Evolutionary conservation across 805 yeast genomes (phyloP).

Genomic region (Spathaspora boniae): DNA sequence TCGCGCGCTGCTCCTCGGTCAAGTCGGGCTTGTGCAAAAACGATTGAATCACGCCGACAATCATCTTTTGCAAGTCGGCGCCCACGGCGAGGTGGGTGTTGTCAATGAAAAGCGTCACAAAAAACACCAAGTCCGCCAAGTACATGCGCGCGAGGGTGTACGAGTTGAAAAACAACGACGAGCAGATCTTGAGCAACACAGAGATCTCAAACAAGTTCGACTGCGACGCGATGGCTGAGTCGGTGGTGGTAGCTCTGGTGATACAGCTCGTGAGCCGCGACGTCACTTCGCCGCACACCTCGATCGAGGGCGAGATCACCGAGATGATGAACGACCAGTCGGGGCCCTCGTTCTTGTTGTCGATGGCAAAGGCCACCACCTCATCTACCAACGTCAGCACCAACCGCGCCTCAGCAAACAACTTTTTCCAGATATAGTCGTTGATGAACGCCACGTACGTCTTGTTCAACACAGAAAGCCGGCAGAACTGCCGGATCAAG

Average conservation of each 20-base stretch:
- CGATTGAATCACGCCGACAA: slow-evolving; percentile 68
- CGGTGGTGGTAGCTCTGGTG: slow-evolving; percentile 43
- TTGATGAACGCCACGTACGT: slow-evolving; percentile 51
- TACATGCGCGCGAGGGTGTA: slow-evolving; percentile 56
- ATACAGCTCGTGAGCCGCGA: slow-evolving; percentile 54
- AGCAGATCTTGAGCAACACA: slow-evolving; percentile 59
- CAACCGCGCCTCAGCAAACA: slow-evolving; percentile 60
- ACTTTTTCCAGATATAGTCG: slow-evolving; percentile 62
- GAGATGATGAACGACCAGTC: slow-evolving; percentile 63
- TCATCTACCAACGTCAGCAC: slow-evolving; percentile 65
- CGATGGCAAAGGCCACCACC: slow-evolving; percentile 68
- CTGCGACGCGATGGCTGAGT: slow-evolving; percentile 36
- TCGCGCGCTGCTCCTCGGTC: slow-evolving; percentile 30
- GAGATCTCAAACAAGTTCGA: slow-evolving; percentile 67
- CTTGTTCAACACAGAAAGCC: slow-evolving; percentile 49
- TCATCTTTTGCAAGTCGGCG: slow-evolving; percentile 53
- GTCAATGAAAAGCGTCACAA: slow-evolving; percentile 61
- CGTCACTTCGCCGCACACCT: slow-evolving; percentile 64
- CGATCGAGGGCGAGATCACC: slow-evolving; percentile 71
- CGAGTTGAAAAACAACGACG: slow-evolving; percentile 70
- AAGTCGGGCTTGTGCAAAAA: slow-evolving; percentile 55
- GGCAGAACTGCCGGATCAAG: slow-evolving; percentile 59
- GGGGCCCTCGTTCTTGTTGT: slow-evolving; percentile 70
- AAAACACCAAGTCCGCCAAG: slow-evolving; percentile 67
- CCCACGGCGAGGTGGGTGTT: slow-evolving; percentile 55